A percentile compares a stretch with the other conserved stretches of the same genome.
These are phyloP conservation scores for Phytophthora cactorum DNA, from an alignment of 352 stramenopile species.

Conservation along the genomic window DNA sequence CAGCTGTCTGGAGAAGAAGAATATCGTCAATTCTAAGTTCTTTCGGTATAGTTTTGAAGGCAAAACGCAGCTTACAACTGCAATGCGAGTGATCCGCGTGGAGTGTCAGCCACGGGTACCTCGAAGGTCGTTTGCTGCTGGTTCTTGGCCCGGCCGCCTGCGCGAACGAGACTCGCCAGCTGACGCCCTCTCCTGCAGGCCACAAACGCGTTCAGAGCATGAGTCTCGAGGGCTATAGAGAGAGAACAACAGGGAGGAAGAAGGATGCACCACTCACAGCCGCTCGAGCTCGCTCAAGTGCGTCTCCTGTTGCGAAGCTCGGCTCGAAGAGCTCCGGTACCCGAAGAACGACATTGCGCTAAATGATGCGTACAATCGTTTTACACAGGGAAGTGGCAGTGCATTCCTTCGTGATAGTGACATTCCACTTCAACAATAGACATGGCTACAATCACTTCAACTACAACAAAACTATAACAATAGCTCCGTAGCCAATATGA, in stretches of 20 bases:
- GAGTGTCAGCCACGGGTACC: conserved; percentile 66
- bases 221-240: background rate
- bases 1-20: conserved; percentile 54
- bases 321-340: conserved; percentile 61
- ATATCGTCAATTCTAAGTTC: conserved; percentile 7
- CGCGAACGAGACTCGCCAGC: conserved; percentile 81
- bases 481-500: conserved; percentile 16
- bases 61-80: conserved; percentile 44
- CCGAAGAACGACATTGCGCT: conserved; percentile 71
- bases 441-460: background rate
- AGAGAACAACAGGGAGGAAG: conserved; percentile 7
- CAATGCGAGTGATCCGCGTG: conserved; percentile 53
- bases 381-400: conserved; percentile 5
- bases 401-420: conserved; percentile 2
- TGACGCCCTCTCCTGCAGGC: conserved; percentile 67
- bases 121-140: conserved; percentile 88
- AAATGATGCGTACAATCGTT: conserved; percentile 16
- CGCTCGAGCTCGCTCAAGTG: conserved; percentile 84
- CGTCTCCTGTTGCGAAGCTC: conserved; percentile 63
- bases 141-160: conserved; percentile 83
- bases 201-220: conserved; percentile 16
- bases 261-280: conserved; percentile 49
- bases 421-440: conserved; percentile 15
- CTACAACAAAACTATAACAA: background rate
- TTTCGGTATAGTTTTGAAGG: background rate